phyloP scores from a whole-genome alignment of 1,284 basidiomycete species.

The Papiliotrema terrestris region DNA sequence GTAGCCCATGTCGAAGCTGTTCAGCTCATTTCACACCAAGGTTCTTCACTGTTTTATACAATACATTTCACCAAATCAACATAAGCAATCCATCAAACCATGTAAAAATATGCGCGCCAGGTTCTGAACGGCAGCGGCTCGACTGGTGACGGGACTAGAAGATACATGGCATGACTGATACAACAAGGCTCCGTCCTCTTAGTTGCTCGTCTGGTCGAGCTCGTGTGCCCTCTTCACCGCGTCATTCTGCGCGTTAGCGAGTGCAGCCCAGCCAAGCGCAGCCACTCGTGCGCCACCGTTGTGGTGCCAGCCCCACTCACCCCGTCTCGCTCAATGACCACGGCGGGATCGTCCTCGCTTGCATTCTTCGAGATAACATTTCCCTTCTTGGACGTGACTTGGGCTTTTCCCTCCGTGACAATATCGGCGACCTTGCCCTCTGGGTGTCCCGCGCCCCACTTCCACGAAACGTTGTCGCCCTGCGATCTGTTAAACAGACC shows the following conservation, averaged over 20 bases:
- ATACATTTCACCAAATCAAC: too few relatives aligned
- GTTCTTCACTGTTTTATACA: too few relatives aligned
- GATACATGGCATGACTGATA: background rate
- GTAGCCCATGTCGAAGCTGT: too few relatives aligned
- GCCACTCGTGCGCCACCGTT: background rate
- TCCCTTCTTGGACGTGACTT: conserved; percentile 38
- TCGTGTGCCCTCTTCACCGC: conserved; percentile 7
- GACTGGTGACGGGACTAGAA: background rate
- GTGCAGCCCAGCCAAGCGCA: background rate
- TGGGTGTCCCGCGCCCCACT: conserved; percentile 38
- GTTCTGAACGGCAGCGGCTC: too few relatives aligned
- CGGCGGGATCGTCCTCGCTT: conserved; percentile 40
- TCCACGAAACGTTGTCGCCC: conserved; percentile 43
- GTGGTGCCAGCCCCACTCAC: conserved; percentile 17
- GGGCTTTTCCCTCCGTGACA: conserved; percentile 29
- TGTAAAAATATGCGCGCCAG: too few relatives aligned
- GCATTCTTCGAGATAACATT: conserved; percentile 40
- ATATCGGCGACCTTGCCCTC: conserved; percentile 39
- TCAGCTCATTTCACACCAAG: too few relatives aligned
- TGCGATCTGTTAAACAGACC: too few relatives aligned
- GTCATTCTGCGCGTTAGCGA: conserved; percentile 3
- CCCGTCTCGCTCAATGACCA: conserved; percentile 35
- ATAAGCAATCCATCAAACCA: too few relatives aligned
- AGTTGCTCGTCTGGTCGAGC: conserved; percentile 6
- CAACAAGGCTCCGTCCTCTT: background rate